Evolutionary conservation across 192 early-diverging fungal species (phyloP), one percentile per base, ranked within the genome.

Genomic region (Geranomyces variabilis): DNA sequence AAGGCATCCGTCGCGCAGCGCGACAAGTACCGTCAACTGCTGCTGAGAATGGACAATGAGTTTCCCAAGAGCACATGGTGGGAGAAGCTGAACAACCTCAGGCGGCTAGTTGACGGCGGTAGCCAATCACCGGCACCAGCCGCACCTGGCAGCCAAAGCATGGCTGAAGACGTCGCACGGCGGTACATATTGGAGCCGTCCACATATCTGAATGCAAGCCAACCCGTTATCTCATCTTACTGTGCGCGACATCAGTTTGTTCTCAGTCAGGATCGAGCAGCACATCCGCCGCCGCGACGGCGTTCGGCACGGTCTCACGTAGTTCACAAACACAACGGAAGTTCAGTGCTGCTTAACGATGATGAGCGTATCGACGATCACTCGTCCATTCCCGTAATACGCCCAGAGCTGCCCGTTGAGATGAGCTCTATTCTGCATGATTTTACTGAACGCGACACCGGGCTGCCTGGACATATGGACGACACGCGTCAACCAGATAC

Each of bases 21-120:
- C 4, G 63, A 64, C 44, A 41, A 29, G 29, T 64, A 45, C 63
- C 33, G 63, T 10, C 63, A 64, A 29, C 41, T 64, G 43, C 41
- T 64, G n/a, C 43, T 64, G 41, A 1, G 21, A n/a, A 64, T 64
- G 63, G 63, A 64, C 44, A 2, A 45, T 14, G 34, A 45, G 14
- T 64, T 45, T 46, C 34, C 31, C 14, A 33, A 33, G 8, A 17
- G 58, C 19, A 26, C 58, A 7, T 60, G 58, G 58, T 60, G 58
- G 58, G 58, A 60, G 17, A 60, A 60, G 58, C 28, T 26, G 6
- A 7, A 33, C 15, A 19, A 31, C 6, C 4, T 60, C 28, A 26
- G 26, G 51, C 4, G 26, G 51, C 21, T 53, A 8, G 21, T n/a
- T 17, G 19, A 53, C 4, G 51, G 21, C 15, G 51, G 21, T 53